Base-by-base conservation (phyloP, 1,284 basidiomycete genomes). In the Moesziomyces globuligerus region DNA sequence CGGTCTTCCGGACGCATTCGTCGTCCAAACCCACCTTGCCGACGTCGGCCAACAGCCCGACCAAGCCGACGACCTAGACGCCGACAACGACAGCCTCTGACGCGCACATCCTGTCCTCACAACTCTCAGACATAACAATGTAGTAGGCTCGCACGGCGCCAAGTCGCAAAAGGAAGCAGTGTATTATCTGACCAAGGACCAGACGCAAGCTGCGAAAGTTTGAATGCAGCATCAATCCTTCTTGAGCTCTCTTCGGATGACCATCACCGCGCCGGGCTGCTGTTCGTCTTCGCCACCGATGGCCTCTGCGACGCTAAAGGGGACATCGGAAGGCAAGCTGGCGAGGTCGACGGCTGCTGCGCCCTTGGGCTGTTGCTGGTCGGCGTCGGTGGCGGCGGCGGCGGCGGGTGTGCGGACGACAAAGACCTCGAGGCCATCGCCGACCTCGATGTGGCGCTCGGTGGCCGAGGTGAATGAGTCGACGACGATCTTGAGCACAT, bases 391-490 rank as follows among this genome's bases (percentile, higher is more conserved):
- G 0, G 41, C 28, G 9, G 18, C n/a, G 0, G 40, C 37, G 8
- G 11, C 18, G 23, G 21, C 23, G 5, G 72, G 59, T 3, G 58
- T 50, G 8, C 80, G 71, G 2, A 82, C 80, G 3, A 82, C 74
- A 48, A 75, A 82, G 32, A 82, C 77, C 57, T 82, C 80, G 17
- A 82, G 52, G 1, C 80, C 79, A 47, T 82, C 80, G 9, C 80
- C 80, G 5, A 82, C 80, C 53, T 81, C 80, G 39, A 82, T 82
- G 52, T 82, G 78, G 6, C 80, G 67, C 55, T 82, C 80, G 4
- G 80, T 81, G 17, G 80, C 80, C 6, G 64, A 70, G 3, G 80
- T 81, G 58, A 82, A 82, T 32, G 74, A 73, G 54, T 82, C 80
- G 49, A 75, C 73, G 10, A 76, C 76, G 45, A 82, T 74, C 55